Base-by-base conservation (phyloP, 2,329 filamentous ascomycete genomes). In the Pseudocercospora cruenta region DNA sequence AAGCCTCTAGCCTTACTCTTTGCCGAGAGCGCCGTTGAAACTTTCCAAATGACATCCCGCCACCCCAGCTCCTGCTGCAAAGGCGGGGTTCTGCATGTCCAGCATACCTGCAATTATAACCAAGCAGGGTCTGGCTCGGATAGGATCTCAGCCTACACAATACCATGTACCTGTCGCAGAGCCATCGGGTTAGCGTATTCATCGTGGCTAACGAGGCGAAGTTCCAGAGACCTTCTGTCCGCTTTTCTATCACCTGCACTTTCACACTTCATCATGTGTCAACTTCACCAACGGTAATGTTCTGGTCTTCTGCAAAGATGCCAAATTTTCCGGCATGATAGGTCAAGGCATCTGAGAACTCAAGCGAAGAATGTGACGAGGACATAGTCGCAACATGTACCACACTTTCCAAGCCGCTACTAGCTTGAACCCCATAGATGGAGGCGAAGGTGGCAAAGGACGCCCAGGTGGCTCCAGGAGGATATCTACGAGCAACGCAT, bases 401-500 rank as follows among this genome's bases (percentile, higher is more conserved):
- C 80, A 82, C 70, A 82, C 80, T 5, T 82, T 82, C 65, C 80
- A 81, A 54, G 71, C 74, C 28, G 64, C 68, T 22, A 66, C 67
- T 62, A 77, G 76, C 16, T 74, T 78, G 7, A 72, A 70, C 53
- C 76, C 73, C 33, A 72, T 74, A 51, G 74, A 72, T 51, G 78
- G 78, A 43, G 76, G 73, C 24, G 76, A 78, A 54, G 74, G 72
- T 33, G 67, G 74, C 53, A 82, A 80, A 70, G 53, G 75, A 75
- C 62, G 71, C 73, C 62, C 77, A 76, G 71, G 76, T 22, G 79
- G 76, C 47, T 80, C 80, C 22, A 74, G 80, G 39, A 77, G 82
- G 4, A 83, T 83, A 54, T 82, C 81, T 4, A 83, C 82, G 3
- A 82, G 77, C 72, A 83, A 90, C 74, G 90, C 90, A 43, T 93